Base-by-base conservation (phyloP, 148 eudicot genomes). In the Salicornia ramosissima region DNA sequence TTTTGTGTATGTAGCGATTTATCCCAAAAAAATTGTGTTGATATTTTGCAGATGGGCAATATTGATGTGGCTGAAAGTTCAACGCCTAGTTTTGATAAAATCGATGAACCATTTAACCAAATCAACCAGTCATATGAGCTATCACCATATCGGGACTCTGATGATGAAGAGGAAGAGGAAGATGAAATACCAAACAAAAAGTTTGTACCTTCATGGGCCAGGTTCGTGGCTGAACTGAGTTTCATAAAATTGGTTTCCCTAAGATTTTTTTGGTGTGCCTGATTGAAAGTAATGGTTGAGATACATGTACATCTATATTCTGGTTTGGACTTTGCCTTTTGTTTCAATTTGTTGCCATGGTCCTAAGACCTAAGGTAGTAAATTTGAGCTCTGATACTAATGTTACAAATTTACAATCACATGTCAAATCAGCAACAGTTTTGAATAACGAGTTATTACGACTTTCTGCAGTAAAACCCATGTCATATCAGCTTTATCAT, bases 131-230 rank as follows among this genome's bases (percentile, higher is more conserved):
- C 97, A 36, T 94, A 94, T 73, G 96, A 89, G 28, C 89, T 95
- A 79, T 95, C 99, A 66, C 99, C 99, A 24, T 95, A 95, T 72
- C 92, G 86, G 60, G 83, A 89, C 81, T 87, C 98, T 1, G 98
- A 91, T 75, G 88, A 86, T 68, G 99, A 94, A 76, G 92, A 84
- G 55, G 95, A 93, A 5, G 91, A 88, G 34, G 88, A 84, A 10
- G 96, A 87, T 39, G 96, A 91, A 31, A 36, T 75, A 16, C 86
- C 77, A 31, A 82, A 75, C 72, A 83, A 73, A 63, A 95, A 91
- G 75, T 85, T 83, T 77, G 70, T 86, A 34, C 99, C 99, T n/a
- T 66, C 87, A 52, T 95, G 99, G 99, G 93, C 97, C 81, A 95
- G 99, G 99, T 95, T 66, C 71, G 78, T 42, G 42, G 18, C 56